These are phyloP conservation scores for Debaryomyces nepalensis DNA, from an alignment of 1,139 yeast genomes.

Conservation along the genomic window DNA sequence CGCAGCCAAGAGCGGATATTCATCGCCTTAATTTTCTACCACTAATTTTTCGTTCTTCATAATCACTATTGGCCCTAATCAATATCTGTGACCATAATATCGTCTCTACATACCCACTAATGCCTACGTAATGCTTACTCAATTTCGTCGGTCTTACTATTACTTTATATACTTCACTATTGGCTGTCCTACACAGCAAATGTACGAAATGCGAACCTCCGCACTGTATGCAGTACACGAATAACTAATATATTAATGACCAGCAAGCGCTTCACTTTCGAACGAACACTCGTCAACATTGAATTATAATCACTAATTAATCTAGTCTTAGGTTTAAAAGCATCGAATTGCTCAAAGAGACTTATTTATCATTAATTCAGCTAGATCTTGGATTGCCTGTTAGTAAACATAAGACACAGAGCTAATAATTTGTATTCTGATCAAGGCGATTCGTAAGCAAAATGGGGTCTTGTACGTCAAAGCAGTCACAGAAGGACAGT, in stretches of 20 bases:
- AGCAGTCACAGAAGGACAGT: conserved; percentile 22
- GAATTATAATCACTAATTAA: conserved; percentile 3
- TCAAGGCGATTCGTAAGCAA: not conserved
- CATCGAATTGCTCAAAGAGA: conserved; percentile 5
- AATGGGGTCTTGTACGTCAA: conserved; percentile 40
- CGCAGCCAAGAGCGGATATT: too few species aligned
- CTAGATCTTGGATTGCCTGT: not conserved
- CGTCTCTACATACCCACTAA: too few species aligned
- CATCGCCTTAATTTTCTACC: too few species aligned
- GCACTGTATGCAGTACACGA: conserved; percentile 3
- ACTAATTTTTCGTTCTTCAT: too few species aligned
- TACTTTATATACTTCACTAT: not conserved
- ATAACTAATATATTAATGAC: not conserved
- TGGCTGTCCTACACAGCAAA: conserved; percentile 5
- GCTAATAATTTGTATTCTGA: conserved; percentile 16
- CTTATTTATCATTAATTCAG: not conserved
- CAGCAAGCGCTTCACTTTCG: conserved; percentile 2
- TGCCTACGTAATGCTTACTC: too few species aligned
- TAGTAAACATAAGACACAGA: too few species aligned
- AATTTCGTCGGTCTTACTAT: too few species aligned
- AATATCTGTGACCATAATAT: too few species aligned
- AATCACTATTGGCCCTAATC: too few species aligned
- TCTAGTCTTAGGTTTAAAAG: conserved; percentile 6
- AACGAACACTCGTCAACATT: not conserved
- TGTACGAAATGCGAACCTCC: not conserved